Evolutionary conservation across 2,329 filamentous ascomycete genomes (phyloP).

Genomic region (Pseudogymnoascus sp.): DNA sequence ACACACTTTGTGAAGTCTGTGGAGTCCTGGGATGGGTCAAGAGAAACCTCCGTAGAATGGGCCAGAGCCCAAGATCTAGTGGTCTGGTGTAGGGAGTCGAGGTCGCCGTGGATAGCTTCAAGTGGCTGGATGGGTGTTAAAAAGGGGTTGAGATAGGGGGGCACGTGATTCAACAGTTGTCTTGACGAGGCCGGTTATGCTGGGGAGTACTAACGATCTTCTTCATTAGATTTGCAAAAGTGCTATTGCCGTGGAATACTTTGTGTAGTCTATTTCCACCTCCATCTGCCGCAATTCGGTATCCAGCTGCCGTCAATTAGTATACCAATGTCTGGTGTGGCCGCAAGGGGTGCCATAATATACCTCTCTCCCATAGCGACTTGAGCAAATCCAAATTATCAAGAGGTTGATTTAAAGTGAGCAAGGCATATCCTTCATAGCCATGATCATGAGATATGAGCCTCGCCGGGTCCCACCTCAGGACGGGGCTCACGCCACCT

Average conservation of each 20-base stretch:
- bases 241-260: constrained; percentile 12
- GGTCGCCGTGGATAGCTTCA: constrained; percentile 75
- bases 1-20: constrained; percentile 89
- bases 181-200: neutral
- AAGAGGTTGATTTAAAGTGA: constrained; percentile 13
- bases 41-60: constrained; percentile 52
- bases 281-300: constrained; percentile 79
- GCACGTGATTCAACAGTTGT: neutral
- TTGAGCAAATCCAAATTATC: constrained; percentile 10
- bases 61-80: constrained; percentile 44
- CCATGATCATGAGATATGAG: constrained; percentile 1
- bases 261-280: constrained; percentile 61
- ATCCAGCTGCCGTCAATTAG: constrained; percentile 41
- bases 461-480: neutral
- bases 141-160: neutral
- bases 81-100: constrained; percentile 69
- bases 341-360: constrained; percentile 8
- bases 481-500: neutral
- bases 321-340: constrained; percentile 13
- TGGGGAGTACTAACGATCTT: constrained; percentile 6
- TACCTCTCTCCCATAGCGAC: constrained; percentile 12
- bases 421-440: constrained; percentile 1
- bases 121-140: constrained; percentile 40
- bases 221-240: neutral
- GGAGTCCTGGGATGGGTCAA: constrained; percentile 73